Percentiles rank a stretch among this genome's conserved stretches.
Conservation (phyloP, 1,284 basidiomycete species). For the Cryptococcus depauperatus region DNA sequence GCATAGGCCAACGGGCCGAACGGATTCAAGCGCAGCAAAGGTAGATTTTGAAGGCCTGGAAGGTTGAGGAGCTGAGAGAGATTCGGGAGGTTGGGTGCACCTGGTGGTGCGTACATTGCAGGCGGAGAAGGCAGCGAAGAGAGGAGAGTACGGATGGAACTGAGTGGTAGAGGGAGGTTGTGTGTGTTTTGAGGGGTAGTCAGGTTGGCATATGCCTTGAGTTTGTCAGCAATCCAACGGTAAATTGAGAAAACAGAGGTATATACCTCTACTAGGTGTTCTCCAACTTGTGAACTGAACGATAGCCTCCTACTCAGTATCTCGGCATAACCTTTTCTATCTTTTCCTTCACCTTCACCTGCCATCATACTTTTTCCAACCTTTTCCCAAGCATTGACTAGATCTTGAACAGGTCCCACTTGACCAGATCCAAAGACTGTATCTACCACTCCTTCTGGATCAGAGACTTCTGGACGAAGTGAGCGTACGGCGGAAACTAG, state of each 20-base stretch:
- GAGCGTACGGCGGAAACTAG: slow-evolving; percentile 19
- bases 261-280: slow-evolving; percentile 38
- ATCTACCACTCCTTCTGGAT: slow-evolving; percentile 23
- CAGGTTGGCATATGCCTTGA: slow-evolving; percentile 35
- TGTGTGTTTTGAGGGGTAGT: slow-evolving; percentile 20
- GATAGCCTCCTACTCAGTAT: slow-evolving; percentile 22
- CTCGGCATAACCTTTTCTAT: slow-evolving; percentile 6
- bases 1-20: slow-evolving; percentile 32
- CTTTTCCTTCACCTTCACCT: not conserved
- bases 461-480: slow-evolving; percentile 6
- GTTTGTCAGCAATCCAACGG: not conserved
- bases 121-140: slow-evolving; percentile 10
- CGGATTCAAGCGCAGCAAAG: slow-evolving; percentile 25
- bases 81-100: slow-evolving; percentile 2
- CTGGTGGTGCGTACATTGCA: slow-evolving; percentile 13
- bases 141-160: slow-evolving; percentile 9
- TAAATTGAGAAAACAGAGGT: not conserved
- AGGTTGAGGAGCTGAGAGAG: slow-evolving; percentile 2
- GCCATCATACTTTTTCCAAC: slow-evolving; percentile 22
- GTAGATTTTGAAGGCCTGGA: slow-evolving; percentile 12
- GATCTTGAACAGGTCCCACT: slow-evolving; percentile 17
- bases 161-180: slow-evolving; percentile 29
- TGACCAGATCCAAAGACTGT: slow-evolving; percentile 30
- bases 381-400: slow-evolving; percentile 31
- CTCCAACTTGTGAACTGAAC: slow-evolving; percentile 27